phyloP scores from a whole-genome alignment of 2,329 filamentous ascomycete species.

The Colletotrichum godetiae region DNA sequence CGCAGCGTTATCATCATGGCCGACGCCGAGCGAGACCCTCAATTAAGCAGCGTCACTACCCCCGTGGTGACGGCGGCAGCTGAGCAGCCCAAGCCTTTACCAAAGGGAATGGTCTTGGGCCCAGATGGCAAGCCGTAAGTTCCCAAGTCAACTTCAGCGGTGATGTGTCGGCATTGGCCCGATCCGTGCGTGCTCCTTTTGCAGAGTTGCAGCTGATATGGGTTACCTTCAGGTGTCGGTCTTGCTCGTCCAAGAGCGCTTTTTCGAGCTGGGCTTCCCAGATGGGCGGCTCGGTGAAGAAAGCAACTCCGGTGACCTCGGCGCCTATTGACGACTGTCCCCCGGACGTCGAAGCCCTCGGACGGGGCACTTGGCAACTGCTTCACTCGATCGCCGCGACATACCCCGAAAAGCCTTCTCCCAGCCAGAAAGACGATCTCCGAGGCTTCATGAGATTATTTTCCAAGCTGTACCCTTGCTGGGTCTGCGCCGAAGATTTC shows the following conservation, averaged over 20 bases:
- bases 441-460: conserved; percentile 83
- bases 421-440: conserved; percentile 79
- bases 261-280: conserved; percentile 72
- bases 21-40: conserved; percentile 10
- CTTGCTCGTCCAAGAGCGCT: conserved; percentile 67
- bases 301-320: conserved; percentile 45
- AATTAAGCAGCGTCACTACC: background rate
- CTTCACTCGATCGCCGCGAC: conserved; percentile 90
- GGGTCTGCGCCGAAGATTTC: conserved; percentile 95
- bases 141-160: too few relatives aligned
- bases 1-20: background rate
- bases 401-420: conserved; percentile 79
- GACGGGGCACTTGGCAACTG: conserved; percentile 91
- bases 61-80: conserved; percentile 28
- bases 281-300: conserved; percentile 55
- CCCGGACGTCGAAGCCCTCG: conserved; percentile 87
- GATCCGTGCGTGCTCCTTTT: background rate
- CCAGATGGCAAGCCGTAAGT: conserved; percentile 88
- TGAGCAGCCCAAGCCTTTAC: conserved; percentile 63
- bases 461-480: conserved; percentile 91
- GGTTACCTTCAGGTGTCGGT: conserved; percentile 69
- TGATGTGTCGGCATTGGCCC: background rate
- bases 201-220: conserved; percentile 1
- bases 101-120: conserved; percentile 80
- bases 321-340: conserved; percentile 76